Conservation (phyloP, 805 yeast species). For the Barnettozyma vustinii region DNA sequence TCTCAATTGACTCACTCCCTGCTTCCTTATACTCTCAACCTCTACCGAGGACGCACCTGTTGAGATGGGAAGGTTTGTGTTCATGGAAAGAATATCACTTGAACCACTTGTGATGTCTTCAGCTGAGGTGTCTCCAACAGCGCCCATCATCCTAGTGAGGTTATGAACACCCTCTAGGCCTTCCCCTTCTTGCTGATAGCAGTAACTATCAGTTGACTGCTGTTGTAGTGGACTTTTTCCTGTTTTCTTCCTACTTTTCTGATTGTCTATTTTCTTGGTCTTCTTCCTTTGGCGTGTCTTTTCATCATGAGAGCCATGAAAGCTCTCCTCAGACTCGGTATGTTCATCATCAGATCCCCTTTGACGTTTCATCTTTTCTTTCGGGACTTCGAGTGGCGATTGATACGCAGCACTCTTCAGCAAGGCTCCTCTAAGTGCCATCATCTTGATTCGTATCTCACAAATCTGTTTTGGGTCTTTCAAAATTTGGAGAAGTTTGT, state of each 20-base stretch:
- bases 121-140: background rate
- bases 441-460: background rate
- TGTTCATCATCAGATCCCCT: no score
- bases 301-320: background rate
- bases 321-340: no score
- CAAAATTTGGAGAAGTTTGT: background rate
- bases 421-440: background rate
- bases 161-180: no score
- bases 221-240: background rate
- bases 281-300: background rate
- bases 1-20: background rate
- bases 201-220: background rate
- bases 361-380: no score
- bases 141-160: background rate
- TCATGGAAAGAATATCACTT: background rate
- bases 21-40: background rate
- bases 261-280: no score
- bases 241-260: background rate
- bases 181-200: background rate
- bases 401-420: background rate
- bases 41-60: background rate
- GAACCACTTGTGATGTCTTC: background rate
- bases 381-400: background rate
- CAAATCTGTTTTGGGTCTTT: background rate
- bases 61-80: background rate